phyloP scores from a whole-genome alignment of 2,329 filamentous ascomycete genomes.

The Macrophomina phaseolina region DNA sequence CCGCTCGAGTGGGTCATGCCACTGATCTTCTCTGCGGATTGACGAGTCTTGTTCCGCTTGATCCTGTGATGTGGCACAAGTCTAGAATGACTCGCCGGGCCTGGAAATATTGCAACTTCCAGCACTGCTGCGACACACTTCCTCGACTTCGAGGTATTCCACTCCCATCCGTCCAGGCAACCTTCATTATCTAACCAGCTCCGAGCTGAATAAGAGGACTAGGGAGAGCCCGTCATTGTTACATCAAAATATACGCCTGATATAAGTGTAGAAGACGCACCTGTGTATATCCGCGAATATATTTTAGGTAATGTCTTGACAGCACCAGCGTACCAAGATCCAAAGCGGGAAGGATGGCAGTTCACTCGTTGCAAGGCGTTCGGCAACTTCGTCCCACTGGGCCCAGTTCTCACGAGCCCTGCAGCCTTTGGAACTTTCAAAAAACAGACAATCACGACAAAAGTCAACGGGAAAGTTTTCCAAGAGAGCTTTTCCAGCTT shows the following conservation, averaged over 20 bases:
- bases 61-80: conserved; percentile 32
- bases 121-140: conserved; percentile 33
- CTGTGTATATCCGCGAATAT: conserved; percentile 57
- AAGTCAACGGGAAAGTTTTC: conserved; percentile 29
- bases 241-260: conserved; percentile 29
- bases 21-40: no score
- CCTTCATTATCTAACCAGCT: not conserved
- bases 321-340: conserved; percentile 38
- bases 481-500: conserved; percentile 15
- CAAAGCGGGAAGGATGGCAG: conserved; percentile 41
- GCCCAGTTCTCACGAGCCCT: conserved; percentile 28
- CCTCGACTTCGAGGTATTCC: not conserved
- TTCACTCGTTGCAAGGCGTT: conserved; percentile 27
- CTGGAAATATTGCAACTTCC: conserved; percentile 28
- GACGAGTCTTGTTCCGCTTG: not conserved
- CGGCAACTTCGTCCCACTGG: conserved; percentile 25
- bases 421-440: conserved; percentile 10
- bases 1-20: no score
- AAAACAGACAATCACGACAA: conserved; percentile 20
- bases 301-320: conserved; percentile 32
- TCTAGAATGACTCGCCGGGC: conserved; percentile 26
- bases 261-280: conserved; percentile 29
- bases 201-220: not conserved
- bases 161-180: not conserved
- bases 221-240: conserved; percentile 23